Evolutionary conservation across 805 yeast species (phyloP).

Genomic region (Wickerhamiella brachini): DNA sequence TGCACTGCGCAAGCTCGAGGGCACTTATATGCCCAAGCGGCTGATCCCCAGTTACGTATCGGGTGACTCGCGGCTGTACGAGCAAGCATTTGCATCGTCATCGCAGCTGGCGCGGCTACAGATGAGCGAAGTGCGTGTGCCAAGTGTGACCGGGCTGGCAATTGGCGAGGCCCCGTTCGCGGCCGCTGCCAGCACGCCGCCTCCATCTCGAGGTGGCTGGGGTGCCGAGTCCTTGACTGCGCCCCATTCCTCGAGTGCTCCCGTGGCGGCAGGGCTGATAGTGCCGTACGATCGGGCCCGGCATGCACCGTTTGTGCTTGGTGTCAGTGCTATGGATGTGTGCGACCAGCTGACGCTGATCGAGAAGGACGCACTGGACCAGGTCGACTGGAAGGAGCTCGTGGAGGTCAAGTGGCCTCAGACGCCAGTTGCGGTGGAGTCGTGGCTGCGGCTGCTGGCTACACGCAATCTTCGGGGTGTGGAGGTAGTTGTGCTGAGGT

Average conservation of each 20-base stretch:
- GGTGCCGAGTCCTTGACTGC: background rate
- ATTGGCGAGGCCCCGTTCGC: background rate
- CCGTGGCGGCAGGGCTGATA: too few species aligned
- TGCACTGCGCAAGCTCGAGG: conserved; percentile 70
- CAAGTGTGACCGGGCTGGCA: background rate
- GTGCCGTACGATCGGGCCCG: background rate
- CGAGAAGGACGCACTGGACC: conserved; percentile 70
- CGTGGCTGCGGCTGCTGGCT: conserved; percentile 70
- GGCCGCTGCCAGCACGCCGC: background rate
- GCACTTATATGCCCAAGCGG: conserved; percentile 27
- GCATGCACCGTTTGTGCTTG: conserved; percentile 74
- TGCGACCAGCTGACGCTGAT: conserved; percentile 77
- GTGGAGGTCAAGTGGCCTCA: conserved; percentile 63
- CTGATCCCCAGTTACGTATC: conserved; percentile 3
- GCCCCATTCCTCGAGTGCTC: too few species aligned
- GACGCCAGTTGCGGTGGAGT: conserved; percentile 37
- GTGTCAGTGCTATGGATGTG: conserved; percentile 49
- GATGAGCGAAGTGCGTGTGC: background rate
- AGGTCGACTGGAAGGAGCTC: conserved; percentile 85
- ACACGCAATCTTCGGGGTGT: conserved; percentile 54
- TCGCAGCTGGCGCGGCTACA: conserved; percentile 1
- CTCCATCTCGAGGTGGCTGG: background rate
- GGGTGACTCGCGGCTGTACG: conserved; percentile 5
- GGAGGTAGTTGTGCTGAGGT: conserved; percentile 68
- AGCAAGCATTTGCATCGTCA: conserved; percentile 9